A percentile compares a stretch with the other conserved stretches of the same genome.
Conservation (phyloP, 2,329 filamentous ascomycete genomes). For the Sclerotinia nivalis region DNA sequence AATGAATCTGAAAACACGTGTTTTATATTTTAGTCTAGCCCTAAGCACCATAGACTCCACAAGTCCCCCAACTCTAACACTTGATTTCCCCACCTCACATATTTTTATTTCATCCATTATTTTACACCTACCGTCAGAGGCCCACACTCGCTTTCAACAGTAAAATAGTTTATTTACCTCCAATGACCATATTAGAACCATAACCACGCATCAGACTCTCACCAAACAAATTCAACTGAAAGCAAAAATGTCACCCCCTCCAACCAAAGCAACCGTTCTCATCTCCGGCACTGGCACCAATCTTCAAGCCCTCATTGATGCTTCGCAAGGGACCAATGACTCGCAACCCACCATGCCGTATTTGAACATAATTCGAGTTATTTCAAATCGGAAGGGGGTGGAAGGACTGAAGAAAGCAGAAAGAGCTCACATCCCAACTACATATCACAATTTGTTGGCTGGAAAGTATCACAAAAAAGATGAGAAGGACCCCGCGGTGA, state of each 20-base stretch:
- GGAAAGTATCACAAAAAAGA: constrained; percentile 45
- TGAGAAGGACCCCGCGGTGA: constrained; percentile 46
- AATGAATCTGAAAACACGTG: background rate
- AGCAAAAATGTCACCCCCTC: constrained; percentile 25
- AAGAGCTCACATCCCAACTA: constrained; percentile 59
- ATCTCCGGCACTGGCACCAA: constrained; percentile 71
- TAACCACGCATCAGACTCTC: background rate
- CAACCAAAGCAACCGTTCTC: constrained; percentile 54
- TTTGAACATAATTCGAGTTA: constrained; percentile 58
- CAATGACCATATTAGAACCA: background rate
- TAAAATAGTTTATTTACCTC: background rate
- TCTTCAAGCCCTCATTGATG: constrained; percentile 63
- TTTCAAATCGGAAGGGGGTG: constrained; percentile 65
- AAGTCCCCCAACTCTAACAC: background rate
- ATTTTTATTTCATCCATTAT: background rate
- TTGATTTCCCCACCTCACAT: constrained; percentile 11
- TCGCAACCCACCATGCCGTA: constrained; percentile 48
- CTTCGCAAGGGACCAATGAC: constrained; percentile 35
- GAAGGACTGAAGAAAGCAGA: constrained; percentile 63
- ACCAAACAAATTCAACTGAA: background rate
- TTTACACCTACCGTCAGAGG: background rate
- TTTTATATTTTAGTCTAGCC: background rate
- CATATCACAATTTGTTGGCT: constrained; percentile 65
- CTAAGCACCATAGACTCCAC: constrained; percentile 3
- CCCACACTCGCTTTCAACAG: background rate